These are phyloP conservation scores for Tylopilus felleus DNA, from an alignment of 768 basidiomycete species.

Conservation along the genomic window DNA sequence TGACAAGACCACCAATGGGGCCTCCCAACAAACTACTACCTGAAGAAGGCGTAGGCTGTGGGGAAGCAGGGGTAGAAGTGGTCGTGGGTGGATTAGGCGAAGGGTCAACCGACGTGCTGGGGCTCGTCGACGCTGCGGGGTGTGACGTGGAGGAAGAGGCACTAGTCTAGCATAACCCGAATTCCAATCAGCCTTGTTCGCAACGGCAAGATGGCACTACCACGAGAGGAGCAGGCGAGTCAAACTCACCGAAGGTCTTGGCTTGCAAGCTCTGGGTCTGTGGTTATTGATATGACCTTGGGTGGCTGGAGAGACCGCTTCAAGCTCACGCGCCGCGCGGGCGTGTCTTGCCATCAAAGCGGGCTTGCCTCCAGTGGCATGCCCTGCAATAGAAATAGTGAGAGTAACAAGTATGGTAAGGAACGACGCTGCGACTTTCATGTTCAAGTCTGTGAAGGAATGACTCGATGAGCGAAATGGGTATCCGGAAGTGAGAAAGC, in stretches of 20 bases:
- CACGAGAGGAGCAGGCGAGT: background rate
- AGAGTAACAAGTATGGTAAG: background rate
- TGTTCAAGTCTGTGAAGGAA: background rate
- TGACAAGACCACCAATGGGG: conserved; percentile 29
- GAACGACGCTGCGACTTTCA: background rate
- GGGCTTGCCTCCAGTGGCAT: background rate
- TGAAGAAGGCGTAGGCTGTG: background rate
- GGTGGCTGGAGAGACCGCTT: background rate
- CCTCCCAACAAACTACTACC: background rate
- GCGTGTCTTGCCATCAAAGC: conserved; percentile 7
- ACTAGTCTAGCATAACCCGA: background rate
- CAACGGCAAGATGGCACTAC: background rate
- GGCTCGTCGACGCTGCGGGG: background rate
- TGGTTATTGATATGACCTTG: background rate
- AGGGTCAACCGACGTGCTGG: background rate
- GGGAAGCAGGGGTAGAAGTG: background rate
- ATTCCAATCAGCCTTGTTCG: background rate
- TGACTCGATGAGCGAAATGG: background rate
- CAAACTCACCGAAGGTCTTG: background rate
- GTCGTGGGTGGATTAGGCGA: too few species aligned
- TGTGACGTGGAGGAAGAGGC: background rate
- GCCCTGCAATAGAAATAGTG: background rate
- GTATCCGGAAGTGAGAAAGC: background rate
- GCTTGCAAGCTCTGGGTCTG: background rate
- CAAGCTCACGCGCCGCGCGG: background rate